Evolutionary conservation across 345 rosid species (phyloP).

Genomic region (Punica granatum): DNA sequence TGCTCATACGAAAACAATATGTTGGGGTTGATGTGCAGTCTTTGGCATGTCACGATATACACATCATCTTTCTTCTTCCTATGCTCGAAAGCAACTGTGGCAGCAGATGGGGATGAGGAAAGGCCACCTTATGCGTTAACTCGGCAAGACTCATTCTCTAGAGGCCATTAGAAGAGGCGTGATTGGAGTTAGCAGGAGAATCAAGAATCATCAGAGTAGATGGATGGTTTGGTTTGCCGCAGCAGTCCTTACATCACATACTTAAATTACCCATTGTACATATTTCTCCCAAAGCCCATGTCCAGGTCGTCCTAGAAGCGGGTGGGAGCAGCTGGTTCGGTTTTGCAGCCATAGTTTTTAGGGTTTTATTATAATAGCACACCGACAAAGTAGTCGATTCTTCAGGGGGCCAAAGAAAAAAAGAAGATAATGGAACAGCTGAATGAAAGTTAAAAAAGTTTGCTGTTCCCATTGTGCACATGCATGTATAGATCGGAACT

Average conservation of each 20-base stretch:
- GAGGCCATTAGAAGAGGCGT: conserved; percentile 18
- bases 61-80: conserved; percentile 90
- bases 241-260: background rate
- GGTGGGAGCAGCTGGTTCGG: background rate
- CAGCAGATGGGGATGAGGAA: conserved; percentile 28
- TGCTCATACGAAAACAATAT: conserved; percentile 7
- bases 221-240: background rate
- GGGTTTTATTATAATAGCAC: background rate
- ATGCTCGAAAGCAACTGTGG: conserved; percentile 57
- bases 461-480: background rate
- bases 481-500: background rate
- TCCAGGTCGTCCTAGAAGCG: too few species aligned
- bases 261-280: background rate
- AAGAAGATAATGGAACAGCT: too few species aligned
- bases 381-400: background rate
- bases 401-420: background rate
- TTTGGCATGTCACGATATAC: conserved; percentile 81
- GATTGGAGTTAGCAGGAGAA: background rate
- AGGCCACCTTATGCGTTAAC: conserved; percentile 41
- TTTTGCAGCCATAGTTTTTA: background rate
- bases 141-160: conserved; percentile 50
- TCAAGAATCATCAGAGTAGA: background rate
- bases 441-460: background rate
- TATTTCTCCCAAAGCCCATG: background rate
- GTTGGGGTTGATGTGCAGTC: conserved; percentile 36